Evolutionary conservation across 2,329 filamentous ascomycete species (phyloP).

Genomic region (Microascus cirrosus): DNA sequence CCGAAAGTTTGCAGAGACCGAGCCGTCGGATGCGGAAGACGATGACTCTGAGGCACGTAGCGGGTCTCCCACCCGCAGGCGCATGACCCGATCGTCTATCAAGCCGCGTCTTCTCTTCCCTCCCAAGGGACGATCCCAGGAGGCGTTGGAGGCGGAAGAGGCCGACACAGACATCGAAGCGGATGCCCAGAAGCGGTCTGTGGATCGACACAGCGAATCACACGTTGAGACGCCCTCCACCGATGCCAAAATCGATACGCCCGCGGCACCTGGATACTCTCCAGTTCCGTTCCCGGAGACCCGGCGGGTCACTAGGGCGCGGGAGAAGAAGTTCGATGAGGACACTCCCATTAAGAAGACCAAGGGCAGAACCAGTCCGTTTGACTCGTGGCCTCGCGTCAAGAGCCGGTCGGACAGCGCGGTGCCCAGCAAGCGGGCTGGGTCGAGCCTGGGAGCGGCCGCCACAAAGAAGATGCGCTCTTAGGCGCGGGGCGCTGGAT

Average conservation of each 20-base stretch:
- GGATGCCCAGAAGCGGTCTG: conserved; percentile 17
- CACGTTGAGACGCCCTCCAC: conserved; percentile 20
- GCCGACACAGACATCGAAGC: conserved; percentile 48
- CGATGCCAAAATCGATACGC: conserved; percentile 17
- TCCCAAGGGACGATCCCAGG: conserved; percentile 31
- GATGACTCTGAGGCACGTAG: conserved; percentile 17
- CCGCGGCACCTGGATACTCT: conserved; percentile 42
- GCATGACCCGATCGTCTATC: conserved; percentile 54
- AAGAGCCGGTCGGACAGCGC: conserved; percentile 30
- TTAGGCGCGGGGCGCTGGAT: conserved; percentile 8
- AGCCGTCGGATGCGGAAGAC: conserved; percentile 21
- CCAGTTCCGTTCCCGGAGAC: conserved; percentile 54
- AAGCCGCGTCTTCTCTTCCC: conserved; percentile 66
- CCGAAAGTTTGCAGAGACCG: conserved; percentile 48
- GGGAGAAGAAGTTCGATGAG: conserved; percentile 34
- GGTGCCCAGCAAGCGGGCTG: conserved; percentile 26
- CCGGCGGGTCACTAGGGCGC: conserved; percentile 44
- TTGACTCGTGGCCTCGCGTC: conserved; percentile 57
- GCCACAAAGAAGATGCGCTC: conserved; percentile 23
- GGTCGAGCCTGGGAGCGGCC: conserved; percentile 17
- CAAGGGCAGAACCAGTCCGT: conserved; percentile 39
- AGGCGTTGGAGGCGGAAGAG: conserved; percentile 45
- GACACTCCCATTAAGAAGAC: conserved; percentile 27
- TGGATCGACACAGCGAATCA: not conserved
- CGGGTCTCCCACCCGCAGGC: conserved; percentile 15